Conservation (phyloP, 768 basidiomycete genomes). For the Termitomyces sp. region DNA sequence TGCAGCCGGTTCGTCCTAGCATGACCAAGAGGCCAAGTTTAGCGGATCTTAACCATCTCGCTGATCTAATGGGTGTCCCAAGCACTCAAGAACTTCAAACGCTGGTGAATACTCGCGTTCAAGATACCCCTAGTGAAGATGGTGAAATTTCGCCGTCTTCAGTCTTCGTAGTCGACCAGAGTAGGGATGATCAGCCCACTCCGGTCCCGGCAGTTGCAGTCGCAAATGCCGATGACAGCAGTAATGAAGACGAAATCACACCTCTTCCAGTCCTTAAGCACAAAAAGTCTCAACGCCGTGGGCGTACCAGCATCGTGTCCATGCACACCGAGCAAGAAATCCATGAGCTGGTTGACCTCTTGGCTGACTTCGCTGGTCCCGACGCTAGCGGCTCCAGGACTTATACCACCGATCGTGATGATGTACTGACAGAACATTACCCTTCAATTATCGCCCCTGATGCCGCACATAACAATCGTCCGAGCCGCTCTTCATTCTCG, state of each 20-base stretch:
- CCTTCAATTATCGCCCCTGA: slow-evolving; percentile 1
- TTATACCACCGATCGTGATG: background rate
- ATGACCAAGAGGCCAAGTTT: background rate
- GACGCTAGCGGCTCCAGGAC: background rate
- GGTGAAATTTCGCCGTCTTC: background rate
- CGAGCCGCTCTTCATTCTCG: slow-evolving; percentile 7
- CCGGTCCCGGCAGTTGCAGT: background rate
- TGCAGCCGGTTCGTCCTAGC: background rate
- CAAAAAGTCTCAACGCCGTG: slow-evolving; percentile 18
- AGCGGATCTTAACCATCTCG: slow-evolving; percentile 5
- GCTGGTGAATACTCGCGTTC: background rate
- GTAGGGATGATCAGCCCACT: background rate
- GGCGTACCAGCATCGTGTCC: slow-evolving; percentile 39
- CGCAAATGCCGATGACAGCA: background rate
- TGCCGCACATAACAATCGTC: background rate
- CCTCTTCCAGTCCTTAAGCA: slow-evolving; percentile 19
- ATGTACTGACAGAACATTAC: background rate
- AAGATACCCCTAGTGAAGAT: background rate
- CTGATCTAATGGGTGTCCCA: slow-evolving; percentile 8
- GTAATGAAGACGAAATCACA: slow-evolving; percentile 17
- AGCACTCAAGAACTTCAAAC: slow-evolving; percentile 3
- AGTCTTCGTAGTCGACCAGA: background rate
- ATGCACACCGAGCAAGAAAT: slow-evolving; percentile 44
- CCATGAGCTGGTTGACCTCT: slow-evolving; percentile 42
- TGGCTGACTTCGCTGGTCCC: slow-evolving; percentile 24